Evolutionary conservation across 441 rosid species (phyloP).

Genomic region (Viola pubescens): DNA sequence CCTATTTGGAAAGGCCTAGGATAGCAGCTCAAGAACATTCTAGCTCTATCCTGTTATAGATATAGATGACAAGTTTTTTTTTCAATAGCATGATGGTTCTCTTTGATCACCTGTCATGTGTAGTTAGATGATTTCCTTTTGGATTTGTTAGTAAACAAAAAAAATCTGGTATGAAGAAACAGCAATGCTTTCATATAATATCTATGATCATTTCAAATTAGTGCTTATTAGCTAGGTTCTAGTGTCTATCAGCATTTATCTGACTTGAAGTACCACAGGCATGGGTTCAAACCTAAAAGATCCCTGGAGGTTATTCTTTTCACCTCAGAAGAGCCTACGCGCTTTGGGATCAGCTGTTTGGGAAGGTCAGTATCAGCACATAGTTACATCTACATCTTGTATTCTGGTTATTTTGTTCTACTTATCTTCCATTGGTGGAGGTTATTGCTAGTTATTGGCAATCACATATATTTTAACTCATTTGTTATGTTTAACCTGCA

Average conservation of each 20-base stretch:
- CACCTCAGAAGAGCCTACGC: constrained; percentile 93
- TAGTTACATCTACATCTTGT: neutral
- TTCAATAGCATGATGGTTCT: neutral
- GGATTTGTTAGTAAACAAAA: neutral
- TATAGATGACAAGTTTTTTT: neutral
- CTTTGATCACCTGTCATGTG: neutral
- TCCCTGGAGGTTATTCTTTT: constrained; percentile 76
- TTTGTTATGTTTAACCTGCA: constrained; percentile 27
- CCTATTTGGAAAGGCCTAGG: neutral
- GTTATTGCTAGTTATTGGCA: neutral
- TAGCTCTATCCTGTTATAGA: neutral
- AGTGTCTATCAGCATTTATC: constrained; percentile 7
- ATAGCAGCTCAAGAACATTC: neutral
- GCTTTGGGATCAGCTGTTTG: constrained; percentile 88
- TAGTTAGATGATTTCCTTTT: neutral
- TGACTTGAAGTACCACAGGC: constrained; percentile 34
- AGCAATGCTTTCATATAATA: neutral
- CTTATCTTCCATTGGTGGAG: constrained; percentile 6
- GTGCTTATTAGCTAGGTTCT: neutral
- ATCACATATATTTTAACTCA: constrained; percentile 9
- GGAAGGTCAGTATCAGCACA: constrained; percentile 54
- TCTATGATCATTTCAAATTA: constrained; percentile 2
- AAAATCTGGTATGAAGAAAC: constrained; percentile 2
- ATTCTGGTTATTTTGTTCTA: neutral
- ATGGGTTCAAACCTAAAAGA: constrained; percentile 74